Percentiles rank a stretch among this genome's conserved stretches.
Conservation (phyloP, 805 yeast genomes). For the Wickerhamiella occidentalis region DNA sequence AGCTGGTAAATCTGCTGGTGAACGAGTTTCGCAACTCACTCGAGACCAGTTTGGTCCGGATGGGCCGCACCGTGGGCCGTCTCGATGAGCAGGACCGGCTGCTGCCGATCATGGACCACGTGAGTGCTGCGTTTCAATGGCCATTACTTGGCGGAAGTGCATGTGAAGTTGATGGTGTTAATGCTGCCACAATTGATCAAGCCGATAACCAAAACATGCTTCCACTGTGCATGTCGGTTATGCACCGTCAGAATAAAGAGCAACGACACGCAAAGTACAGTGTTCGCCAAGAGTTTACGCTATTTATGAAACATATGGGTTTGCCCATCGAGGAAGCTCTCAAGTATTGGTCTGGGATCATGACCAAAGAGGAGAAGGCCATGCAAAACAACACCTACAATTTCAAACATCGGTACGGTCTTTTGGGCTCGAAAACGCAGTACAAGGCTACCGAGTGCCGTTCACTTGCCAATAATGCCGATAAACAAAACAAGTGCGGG, state of each 20-base stretch:
- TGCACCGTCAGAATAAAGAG: constrained; percentile 48
- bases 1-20: constrained; percentile 59
- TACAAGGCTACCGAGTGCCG: constrained; percentile 81
- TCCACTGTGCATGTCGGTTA: constrained; percentile 68
- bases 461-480: constrained; percentile 58
- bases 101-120: constrained; percentile 67
- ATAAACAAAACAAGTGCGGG: constrained; percentile 65
- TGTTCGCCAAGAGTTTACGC: constrained; percentile 75
- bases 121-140: constrained; percentile 51
- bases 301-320: constrained; percentile 85
- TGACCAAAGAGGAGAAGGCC: constrained; percentile 50
- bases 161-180: constrained; percentile 35
- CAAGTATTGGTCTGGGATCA: constrained; percentile 68
- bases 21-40: constrained; percentile 53
- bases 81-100: constrained; percentile 87
- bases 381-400: constrained; percentile 80
- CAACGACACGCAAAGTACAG: constrained; percentile 66
- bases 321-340: constrained; percentile 76
- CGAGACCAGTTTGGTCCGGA: constrained; percentile 41
- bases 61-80: constrained; percentile 69
- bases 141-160: constrained; percentile 12
- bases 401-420: constrained; percentile 79
- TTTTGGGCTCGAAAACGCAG: constrained; percentile 79
- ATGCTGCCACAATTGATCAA: constrained; percentile 46
- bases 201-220: constrained; percentile 47